Evolutionary conservation across 257 asterid genomes (phyloP).

Genomic region (Schizonepeta tenuifolia): DNA sequence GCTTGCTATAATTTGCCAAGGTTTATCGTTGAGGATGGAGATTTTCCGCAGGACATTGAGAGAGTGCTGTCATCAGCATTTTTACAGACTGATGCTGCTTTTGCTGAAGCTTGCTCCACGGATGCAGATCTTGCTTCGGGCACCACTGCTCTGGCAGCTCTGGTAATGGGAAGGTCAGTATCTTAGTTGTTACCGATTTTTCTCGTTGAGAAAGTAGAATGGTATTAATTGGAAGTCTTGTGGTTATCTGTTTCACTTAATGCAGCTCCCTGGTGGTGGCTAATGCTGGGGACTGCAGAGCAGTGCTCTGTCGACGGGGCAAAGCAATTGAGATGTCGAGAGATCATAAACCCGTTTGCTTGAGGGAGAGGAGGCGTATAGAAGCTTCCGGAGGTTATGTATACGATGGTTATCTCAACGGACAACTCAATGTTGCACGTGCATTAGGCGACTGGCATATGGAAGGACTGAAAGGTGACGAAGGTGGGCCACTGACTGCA

Average conservation of each 20-base stretch:
- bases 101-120: slow-evolving; percentile 83
- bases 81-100: slow-evolving; percentile 82
- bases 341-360: slow-evolving; percentile 81
- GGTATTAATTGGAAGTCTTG: background rate
- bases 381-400: slow-evolving; percentile 96
- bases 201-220: background rate
- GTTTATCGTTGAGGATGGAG: slow-evolving; percentile 69
- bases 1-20: slow-evolving; percentile 84
- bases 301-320: slow-evolving; percentile 92
- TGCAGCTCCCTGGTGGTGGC: slow-evolving; percentile 90
- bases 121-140: slow-evolving; percentile 95
- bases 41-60: slow-evolving; percentile 76
- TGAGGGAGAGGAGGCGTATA: slow-evolving; percentile 66
- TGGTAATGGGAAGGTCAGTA: slow-evolving; percentile 80
- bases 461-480: slow-evolving; percentile 72
- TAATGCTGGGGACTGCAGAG: slow-evolving; percentile 97
- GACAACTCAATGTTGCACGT: slow-evolving; percentile 92
- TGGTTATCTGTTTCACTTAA: slow-evolving; percentile 10
- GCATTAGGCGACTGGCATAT: slow-evolving; percentile 97
- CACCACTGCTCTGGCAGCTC: slow-evolving; percentile 94
- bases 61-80: slow-evolving; percentile 79
- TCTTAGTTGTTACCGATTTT: background rate
- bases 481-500: slow-evolving; percentile 94
- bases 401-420: slow-evolving; percentile 86
- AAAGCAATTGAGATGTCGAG: slow-evolving; percentile 97